A percentile compares a stretch with the other conserved stretches of the same genome.
phyloP scores from a whole-genome alignment of 768 basidiomycete genomes.

The Podaxis sp. region DNA sequence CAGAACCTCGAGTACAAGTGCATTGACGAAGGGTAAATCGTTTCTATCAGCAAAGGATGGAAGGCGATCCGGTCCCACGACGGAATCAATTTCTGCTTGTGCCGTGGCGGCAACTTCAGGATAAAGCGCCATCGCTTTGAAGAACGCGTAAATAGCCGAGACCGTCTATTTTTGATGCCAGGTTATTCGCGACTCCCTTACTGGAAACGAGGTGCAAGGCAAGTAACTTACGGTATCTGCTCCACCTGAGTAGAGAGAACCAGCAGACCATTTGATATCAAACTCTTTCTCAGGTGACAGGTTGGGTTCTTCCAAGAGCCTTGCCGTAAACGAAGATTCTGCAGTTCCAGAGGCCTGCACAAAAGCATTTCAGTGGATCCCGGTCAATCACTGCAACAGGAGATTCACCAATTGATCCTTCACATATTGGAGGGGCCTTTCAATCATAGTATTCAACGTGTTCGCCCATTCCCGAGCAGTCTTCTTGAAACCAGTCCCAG shows the following conservation, averaged over 20 bases:
- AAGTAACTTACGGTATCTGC: constrained; percentile 36
- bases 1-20: constrained; percentile 36
- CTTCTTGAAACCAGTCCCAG: constrained; percentile 53
- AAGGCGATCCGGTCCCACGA: constrained; percentile 40
- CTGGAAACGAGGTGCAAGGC: neutral
- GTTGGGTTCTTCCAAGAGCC: constrained; percentile 30
- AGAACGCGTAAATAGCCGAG: constrained; percentile 36
- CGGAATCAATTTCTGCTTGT: constrained; percentile 42
- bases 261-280: constrained; percentile 44
- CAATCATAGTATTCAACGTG: constrained; percentile 43
- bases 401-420: constrained; percentile 44
- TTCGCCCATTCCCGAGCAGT: constrained; percentile 45
- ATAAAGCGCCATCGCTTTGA: constrained; percentile 39
- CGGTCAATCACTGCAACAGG: neutral
- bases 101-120: constrained; percentile 39
- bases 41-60: constrained; percentile 39
- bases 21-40: constrained; percentile 41
- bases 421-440: constrained; percentile 43
- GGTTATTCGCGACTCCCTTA: neutral
- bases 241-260: constrained; percentile 48
- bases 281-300: constrained; percentile 31
- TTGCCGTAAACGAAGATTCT: constrained; percentile 35
- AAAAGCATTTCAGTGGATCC: neutral
- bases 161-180: constrained; percentile 31
- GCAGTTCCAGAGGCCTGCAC: constrained; percentile 28